Base-by-base conservation (phyloP, 768 basidiomycete genomes). In the Podaxis mareebaensis region DNA sequence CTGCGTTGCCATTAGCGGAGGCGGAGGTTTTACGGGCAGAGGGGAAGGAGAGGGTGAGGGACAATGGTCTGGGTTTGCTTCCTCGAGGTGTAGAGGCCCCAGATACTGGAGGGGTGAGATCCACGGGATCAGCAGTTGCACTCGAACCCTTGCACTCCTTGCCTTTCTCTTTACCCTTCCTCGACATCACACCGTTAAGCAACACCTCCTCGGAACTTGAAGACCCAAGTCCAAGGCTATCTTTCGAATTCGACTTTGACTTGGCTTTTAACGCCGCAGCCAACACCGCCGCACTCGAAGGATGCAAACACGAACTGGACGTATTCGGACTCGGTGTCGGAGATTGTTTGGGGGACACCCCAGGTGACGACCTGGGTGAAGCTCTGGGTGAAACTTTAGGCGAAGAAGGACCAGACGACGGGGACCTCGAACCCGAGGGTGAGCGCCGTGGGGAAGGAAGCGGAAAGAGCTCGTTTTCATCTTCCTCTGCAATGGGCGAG, bases 391-490 rank as follows among this genome's bases (percentile, higher is more conserved):
- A 69, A 1, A 75, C 10, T 42, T 53, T 52, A n/a, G 56, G 56
- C 6, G 56, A 58, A 8, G 39, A 73, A 7, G 44, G 24, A 51
- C 22, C 49, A 22, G 15, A 51, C 3, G 49, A 51, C 7, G 49
- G 49, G 7, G 49, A 24, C 22, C 49, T 10, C 8, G 49, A 51
- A 28, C 49, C 26, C 22, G 22, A 24, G 13, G 49, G 49, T 13
- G 49, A 51, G 8, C 87, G 81, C 49, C 81, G 76, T 6, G 86
- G 86, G 2, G 85, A 84, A 8, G 87, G 87, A 22, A 88, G 87
- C 1, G 88, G 69, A 59, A 83, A 81, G 12, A 79, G 77, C 64
- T 86, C 85, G 57, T 85, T 81, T 36, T 83, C 84, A 64, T 84
- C 82, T 58, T 85, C 86, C 67, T 86, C 85, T 53, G 80, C 78